Evolutionary conservation across 805 yeast species (phyloP), one percentile per base, ranked within the genome.

Genomic region (Wickerhamomyces sydowiorum): DNA sequence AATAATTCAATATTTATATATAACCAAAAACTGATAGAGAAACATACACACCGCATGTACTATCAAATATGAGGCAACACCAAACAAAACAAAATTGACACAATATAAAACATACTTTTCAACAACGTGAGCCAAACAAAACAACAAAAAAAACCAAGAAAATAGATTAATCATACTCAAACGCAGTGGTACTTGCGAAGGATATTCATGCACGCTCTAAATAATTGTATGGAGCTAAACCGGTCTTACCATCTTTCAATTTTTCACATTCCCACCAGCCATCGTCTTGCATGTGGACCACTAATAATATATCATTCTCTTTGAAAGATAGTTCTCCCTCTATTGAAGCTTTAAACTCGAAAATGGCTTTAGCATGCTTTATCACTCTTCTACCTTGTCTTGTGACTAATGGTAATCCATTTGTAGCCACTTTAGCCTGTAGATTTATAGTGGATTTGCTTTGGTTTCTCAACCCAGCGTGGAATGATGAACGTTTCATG

Each of bases 211-310:
- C 33, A 30, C 33, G 33, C 39, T 57, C 63, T 35, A 72, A 51
- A 45, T 72, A 80, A 51, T 81, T 80, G 51, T 82, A 75, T 30
- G 87, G 86, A 3, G 83, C 86, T 27, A 80, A 66, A 2, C 87
- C 87, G 10, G 39, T 47, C 9, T 38, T 37, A 1, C 53, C 50
- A 10, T 67, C 60, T 28, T 67, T 66, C 27, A 70, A 44, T 18
- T 77, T 76, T 50, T 80, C 87, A 25, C 78, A 79, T 51, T 76
- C 80, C 87, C 87, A 81, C 87, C 87, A 80, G 1, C 85, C 85
- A 50, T 80, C 87, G 19, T 79, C 80, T 55, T 80, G 85, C 69
- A 67, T 74, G 36, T 68, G 70, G 15, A 78, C 51, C 3, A 80
- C 74, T 42, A 76, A 61, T 37, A 80, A 55, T 3, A 71, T 53